Evolutionary conservation across 257 asterid genomes (phyloP).

Genomic region (Solanum chilense): DNA sequence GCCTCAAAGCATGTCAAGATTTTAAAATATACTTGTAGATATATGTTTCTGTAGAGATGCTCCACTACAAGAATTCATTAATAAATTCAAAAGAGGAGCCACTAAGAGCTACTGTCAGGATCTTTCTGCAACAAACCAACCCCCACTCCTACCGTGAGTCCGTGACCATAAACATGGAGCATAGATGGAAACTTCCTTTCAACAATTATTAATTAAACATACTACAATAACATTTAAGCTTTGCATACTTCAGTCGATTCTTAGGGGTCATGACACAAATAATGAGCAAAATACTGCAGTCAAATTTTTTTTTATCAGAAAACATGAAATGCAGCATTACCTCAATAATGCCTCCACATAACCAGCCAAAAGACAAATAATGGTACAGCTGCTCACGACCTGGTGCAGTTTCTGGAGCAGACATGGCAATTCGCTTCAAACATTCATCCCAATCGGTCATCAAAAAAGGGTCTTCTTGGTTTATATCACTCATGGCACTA

Average conservation of each 20-base stretch:
- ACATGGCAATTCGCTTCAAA: constrained; percentile 36
- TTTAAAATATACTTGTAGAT: neutral
- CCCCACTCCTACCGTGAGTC: neutral
- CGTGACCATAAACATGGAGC: neutral
- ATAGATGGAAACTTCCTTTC: neutral
- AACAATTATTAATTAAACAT: neutral
- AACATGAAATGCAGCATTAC: constrained; percentile 22
- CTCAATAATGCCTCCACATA: constrained; percentile 98
- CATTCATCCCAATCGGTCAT: constrained; percentile 85
- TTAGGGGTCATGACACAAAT: neutral
- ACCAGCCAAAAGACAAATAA: constrained; percentile 87
- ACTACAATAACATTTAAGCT: neutral
- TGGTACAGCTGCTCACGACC: constrained; percentile 72
- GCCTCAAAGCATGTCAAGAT: neutral
- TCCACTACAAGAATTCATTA: neutral
- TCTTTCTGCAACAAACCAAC: neutral
- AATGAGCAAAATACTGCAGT: neutral
- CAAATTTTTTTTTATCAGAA: neutral
- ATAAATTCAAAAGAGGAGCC: neutral
- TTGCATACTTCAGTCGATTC: neutral
- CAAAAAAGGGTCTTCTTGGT: constrained; percentile 66
- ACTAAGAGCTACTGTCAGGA: neutral
- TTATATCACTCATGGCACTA: constrained; percentile 57
- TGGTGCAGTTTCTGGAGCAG: constrained; percentile 75
- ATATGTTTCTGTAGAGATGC: neutral